Percentiles rank a stretch among this genome's conserved stretches.
These are phyloP conservation scores for Naematelia aurantialba DNA, from an alignment of 768 basidiomycete species.

Conservation along the genomic window DNA sequence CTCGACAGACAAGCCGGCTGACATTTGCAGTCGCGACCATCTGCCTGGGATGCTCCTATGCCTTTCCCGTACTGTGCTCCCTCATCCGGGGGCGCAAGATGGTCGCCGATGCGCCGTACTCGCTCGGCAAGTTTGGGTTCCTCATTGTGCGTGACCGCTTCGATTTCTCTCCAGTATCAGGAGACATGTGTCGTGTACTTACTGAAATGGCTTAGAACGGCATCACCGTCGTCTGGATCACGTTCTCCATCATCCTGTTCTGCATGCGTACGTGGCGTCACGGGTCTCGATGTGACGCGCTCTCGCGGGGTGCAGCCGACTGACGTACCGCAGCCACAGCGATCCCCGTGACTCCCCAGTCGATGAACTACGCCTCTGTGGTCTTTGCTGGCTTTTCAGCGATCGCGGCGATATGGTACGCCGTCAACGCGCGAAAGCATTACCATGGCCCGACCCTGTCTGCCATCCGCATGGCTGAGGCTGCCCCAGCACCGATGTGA, in stretches of 20 bases:
- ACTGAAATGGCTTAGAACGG: constrained; percentile 52
- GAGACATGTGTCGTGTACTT: constrained; percentile 44
- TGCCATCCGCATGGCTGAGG: constrained; percentile 8
- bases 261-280: constrained; percentile 59
- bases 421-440: constrained; percentile 51
- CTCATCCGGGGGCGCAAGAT: constrained; percentile 54
- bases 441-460: constrained; percentile 27
- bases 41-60: constrained; percentile 63
- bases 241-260: constrained; percentile 63
- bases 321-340: constrained; percentile 23
- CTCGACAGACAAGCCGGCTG: not conserved
- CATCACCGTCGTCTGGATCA: constrained; percentile 60
- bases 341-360: constrained; percentile 36
- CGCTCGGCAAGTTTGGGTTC: constrained; percentile 37
- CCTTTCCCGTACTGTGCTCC: constrained; percentile 61
- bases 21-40: constrained; percentile 57
- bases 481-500: not conserved
- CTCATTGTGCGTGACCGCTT: constrained; percentile 33
- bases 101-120: constrained; percentile 57
- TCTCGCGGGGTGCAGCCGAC: not conserved
- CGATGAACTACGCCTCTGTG: constrained; percentile 60
- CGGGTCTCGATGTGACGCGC: not conserved
- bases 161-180: not conserved
- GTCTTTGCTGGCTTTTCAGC: constrained; percentile 63
- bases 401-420: constrained; percentile 65